A percentile compares a stretch with the other conserved stretches of the same genome.
These are phyloP conservation scores for Stephania yunnanensis DNA, from an alignment of 164 flowering plant genomes.

Conservation along the genomic window DNA sequence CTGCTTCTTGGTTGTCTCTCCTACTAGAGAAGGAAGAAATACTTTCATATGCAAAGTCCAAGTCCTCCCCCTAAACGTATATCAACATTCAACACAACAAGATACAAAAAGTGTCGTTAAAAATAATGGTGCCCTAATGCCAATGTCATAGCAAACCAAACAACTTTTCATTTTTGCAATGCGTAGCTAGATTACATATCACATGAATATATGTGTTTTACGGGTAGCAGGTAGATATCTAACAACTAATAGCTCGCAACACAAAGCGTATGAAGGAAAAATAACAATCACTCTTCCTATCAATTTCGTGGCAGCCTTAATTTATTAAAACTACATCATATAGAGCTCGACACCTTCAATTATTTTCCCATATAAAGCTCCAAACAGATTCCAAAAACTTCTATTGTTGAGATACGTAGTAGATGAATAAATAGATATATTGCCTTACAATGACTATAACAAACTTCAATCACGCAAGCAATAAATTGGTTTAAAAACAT, in stretches of 20 bases:
- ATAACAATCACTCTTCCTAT: background rate
- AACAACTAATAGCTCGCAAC: background rate
- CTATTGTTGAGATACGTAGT: background rate
- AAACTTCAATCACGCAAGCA: too few relatives aligned
- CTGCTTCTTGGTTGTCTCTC: slow-evolving; percentile 81
- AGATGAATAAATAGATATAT: too few relatives aligned
- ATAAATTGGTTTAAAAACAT: background rate
- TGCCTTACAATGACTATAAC: too few relatives aligned
- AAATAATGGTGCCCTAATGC: background rate
- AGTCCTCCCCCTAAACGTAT: slow-evolving; percentile 69
- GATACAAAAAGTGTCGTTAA: background rate
- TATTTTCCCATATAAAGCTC: too few relatives aligned
- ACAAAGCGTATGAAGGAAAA: background rate
- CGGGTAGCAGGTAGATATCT: background rate
- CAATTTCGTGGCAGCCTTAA: background rate
- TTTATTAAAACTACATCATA: background rate
- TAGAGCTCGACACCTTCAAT: background rate
- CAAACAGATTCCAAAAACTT: background rate
- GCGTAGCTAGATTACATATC: background rate
- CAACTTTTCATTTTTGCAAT: background rate
- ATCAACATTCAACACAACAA: slow-evolving; percentile 2
- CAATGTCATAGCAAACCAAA: background rate
- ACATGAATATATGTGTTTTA: background rate
- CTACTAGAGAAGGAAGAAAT: slow-evolving; percentile 88
- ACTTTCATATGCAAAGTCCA: slow-evolving; percentile 90